A percentile compares a stretch with the other conserved stretches of the same genome.
Conservation (phyloP, 768 basidiomycete species). For the Pleurotus eryngii region DNA sequence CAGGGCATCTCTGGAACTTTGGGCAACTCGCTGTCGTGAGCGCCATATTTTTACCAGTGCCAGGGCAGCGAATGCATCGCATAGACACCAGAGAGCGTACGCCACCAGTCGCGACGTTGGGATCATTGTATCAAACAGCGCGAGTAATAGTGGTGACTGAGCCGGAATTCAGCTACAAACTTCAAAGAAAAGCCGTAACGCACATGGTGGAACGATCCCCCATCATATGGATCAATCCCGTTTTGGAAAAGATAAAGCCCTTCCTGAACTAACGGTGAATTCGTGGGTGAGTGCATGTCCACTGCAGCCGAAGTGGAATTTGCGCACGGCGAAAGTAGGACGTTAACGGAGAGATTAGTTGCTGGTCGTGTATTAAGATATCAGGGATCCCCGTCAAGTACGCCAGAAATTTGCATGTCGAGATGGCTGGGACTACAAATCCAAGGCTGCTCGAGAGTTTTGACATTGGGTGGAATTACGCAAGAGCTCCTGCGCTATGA, state of each 20-base stretch:
- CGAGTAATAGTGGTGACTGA: slow-evolving; percentile 80
- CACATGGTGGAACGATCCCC: slow-evolving; percentile 85
- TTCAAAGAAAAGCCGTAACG: slow-evolving; percentile 19
- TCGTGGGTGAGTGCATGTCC: slow-evolving; percentile 11
- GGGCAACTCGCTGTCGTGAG: slow-evolving; percentile 48
- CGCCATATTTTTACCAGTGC: slow-evolving; percentile 68
- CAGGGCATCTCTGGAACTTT: slow-evolving; percentile 52
- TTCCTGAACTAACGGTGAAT: slow-evolving; percentile 67
- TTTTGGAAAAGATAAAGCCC: slow-evolving; percentile 78
- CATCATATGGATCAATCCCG: slow-evolving; percentile 84
- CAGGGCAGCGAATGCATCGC: slow-evolving; percentile 67
- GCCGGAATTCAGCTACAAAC: slow-evolving; percentile 1
- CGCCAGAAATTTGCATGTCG: not conserved
- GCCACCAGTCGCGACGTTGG: slow-evolving; percentile 47
- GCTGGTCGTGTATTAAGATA: slow-evolving; percentile 47
- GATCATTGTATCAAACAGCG: slow-evolving; percentile 68
- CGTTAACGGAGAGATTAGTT: slow-evolving; percentile 79
- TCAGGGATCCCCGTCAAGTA: not conserved
- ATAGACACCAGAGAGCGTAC: slow-evolving; percentile 65
- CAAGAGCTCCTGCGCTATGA: no score
- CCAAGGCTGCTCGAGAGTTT: not conserved
- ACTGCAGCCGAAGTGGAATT: not conserved
- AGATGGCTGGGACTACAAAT: not conserved
- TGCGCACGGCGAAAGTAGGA: slow-evolving; percentile 72
- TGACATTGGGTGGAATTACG: not conserved